These are phyloP conservation scores for Solanum chilense DNA, from an alignment of 257 asterid species.

Conservation along the genomic window DNA sequence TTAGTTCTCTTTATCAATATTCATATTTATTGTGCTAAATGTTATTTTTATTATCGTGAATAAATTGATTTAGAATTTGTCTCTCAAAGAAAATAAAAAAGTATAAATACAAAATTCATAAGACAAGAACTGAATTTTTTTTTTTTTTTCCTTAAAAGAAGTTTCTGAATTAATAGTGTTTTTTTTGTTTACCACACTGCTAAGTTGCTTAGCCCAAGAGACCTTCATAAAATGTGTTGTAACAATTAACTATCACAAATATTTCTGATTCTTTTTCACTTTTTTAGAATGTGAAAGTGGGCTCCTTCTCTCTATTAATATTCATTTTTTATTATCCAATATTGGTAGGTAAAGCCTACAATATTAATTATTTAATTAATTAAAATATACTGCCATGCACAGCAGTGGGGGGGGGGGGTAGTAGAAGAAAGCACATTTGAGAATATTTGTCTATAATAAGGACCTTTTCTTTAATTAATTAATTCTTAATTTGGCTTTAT, in stretches of 20 bases:
- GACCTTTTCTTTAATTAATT: neutral
- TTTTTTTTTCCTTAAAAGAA: neutral
- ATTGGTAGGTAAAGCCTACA: neutral
- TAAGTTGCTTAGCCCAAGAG: constrained; percentile 7
- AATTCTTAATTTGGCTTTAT: neutral
- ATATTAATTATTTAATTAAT: neutral
- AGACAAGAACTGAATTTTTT: neutral
- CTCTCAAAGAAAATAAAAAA: too few species aligned
- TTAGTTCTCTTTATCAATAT: too few species aligned
- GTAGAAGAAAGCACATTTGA: neutral
- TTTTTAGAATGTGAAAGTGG: neutral
- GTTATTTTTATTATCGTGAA: too few species aligned
- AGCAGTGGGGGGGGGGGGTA: neutral
- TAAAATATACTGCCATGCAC: neutral
- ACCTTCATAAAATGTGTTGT: neutral
- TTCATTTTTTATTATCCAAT: neutral
- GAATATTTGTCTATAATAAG: constrained; percentile 19
- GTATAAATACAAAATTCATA: neutral
- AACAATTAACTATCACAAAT: neutral
- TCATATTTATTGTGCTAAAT: too few species aligned
- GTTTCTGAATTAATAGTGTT: neutral
- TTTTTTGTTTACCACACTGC: constrained; percentile 3
- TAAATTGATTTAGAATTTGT: too few species aligned
- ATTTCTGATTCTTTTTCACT: neutral
- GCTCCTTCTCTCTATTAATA: neutral